phyloP scores from a whole-genome alignment of 1,284 basidiomycete genomes.

The Phenoliferia sp. region DNA sequence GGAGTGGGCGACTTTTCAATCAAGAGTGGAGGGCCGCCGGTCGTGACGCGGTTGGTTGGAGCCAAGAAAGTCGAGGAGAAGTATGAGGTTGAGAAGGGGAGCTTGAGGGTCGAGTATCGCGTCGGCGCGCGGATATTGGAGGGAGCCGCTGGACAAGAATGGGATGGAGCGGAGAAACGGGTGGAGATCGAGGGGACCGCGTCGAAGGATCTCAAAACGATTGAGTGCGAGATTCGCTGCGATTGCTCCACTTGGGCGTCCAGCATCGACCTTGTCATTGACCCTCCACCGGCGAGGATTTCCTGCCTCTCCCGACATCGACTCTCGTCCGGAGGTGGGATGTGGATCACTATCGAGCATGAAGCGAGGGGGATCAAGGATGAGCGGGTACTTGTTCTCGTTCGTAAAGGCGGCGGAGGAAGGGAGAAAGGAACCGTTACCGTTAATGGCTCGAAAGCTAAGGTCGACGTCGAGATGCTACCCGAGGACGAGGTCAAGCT shows the following conservation, averaged over 20 bases:
- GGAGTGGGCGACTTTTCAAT: conserved; percentile 56
- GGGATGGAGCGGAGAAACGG: background rate
- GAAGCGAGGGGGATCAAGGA: conserved; percentile 48
- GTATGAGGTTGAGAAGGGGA: conserved; percentile 83
- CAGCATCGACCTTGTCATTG: conserved; percentile 83
- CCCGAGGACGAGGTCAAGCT: conserved; percentile 81
- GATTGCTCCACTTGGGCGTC: conserved; percentile 87
- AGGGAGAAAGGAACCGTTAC: conserved; percentile 71
- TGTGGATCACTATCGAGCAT: conserved; percentile 95
- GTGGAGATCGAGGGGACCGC: conserved; percentile 20
- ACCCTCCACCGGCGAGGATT: conserved; percentile 84
- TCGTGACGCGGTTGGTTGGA: conserved; percentile 73
- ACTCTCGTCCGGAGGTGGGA: conserved; percentile 83
- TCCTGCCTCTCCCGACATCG: conserved; percentile 81
- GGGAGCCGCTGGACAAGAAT: background rate
- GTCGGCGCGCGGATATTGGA: conserved; percentile 35
- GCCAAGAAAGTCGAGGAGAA: conserved; percentile 67
- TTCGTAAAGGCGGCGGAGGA: conserved; percentile 60
- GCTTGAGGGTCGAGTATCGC: conserved; percentile 82
- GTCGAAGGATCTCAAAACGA: conserved; percentile 42
- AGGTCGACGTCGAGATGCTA: conserved; percentile 87
- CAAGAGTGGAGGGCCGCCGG: conserved; percentile 87
- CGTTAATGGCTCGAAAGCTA: conserved; percentile 81
- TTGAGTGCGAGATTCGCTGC: conserved; percentile 92
- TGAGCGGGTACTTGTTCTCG: conserved; percentile 51